Percentiles rank a stretch among this genome's conserved stretches.
phyloP scores from a whole-genome alignment of 2,329 filamentous ascomycete species.

The Emmonsiellopsis sp. region DNA sequence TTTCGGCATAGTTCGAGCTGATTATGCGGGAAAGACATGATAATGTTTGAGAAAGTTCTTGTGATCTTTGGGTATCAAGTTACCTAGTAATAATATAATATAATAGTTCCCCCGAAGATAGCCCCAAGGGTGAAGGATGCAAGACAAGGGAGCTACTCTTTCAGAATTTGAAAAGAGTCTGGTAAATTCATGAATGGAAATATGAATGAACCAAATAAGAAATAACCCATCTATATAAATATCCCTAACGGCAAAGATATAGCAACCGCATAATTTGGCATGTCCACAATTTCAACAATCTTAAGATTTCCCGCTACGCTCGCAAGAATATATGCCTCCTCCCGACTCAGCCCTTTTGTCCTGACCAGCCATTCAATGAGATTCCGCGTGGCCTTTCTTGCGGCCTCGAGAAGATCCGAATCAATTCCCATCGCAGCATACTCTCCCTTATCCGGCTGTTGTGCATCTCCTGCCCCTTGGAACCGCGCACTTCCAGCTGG shows the following conservation, averaged over 20 bases:
- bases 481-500: slow-evolving; percentile 14
- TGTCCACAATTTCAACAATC: slow-evolving; percentile 46
- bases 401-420: slow-evolving; percentile 40
- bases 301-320: slow-evolving; percentile 44
- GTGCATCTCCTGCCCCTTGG: slow-evolving; percentile 13
- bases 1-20: too few relatives aligned
- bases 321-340: slow-evolving; percentile 46
- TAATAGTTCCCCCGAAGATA: too few relatives aligned
- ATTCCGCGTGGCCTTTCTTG: slow-evolving; percentile 40
- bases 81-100: too few relatives aligned
- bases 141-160: too few relatives aligned
- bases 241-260: slow-evolving; percentile 42
- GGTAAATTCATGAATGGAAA: too few relatives aligned
- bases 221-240: slow-evolving; percentile 24
- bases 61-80: too few relatives aligned
- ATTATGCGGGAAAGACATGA: too few relatives aligned
- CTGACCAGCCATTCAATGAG: slow-evolving; percentile 42
- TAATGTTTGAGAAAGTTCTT: too few relatives aligned
- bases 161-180: too few relatives aligned
- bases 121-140: too few relatives aligned
- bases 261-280: slow-evolving; percentile 46
- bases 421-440: slow-evolving; percentile 43
- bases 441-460: slow-evolving; percentile 27
- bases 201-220: background rate
- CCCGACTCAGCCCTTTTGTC: slow-evolving; percentile 37